These are phyloP conservation scores for Russula brevipes DNA, from an alignment of 768 basidiomycete genomes.

Conservation along the genomic window DNA sequence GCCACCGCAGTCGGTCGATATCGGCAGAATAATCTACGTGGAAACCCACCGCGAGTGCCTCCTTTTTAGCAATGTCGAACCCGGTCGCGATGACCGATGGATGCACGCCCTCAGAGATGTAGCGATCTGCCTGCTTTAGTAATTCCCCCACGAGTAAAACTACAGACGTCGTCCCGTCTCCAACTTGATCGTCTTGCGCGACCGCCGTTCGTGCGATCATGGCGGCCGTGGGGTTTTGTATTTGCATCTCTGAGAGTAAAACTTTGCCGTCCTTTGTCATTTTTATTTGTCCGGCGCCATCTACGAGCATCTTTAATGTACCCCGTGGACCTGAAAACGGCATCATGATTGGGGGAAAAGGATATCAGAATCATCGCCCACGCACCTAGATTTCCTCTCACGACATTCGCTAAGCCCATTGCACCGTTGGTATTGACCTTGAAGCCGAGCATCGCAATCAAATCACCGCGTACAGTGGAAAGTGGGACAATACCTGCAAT, in stretches of 20 bases:
- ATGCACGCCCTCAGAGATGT: slow-evolving; percentile 96
- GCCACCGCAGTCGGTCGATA: slow-evolving; percentile 25
- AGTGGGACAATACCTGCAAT: slow-evolving; percentile 61
- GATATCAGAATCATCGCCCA: slow-evolving; percentile 20
- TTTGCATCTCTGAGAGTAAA: slow-evolving; percentile 98
- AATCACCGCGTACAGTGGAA: slow-evolving; percentile 20
- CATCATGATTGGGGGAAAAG: slow-evolving; percentile 3
- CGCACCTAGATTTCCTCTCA: slow-evolving; percentile 92
- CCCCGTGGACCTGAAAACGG: slow-evolving; percentile 76
- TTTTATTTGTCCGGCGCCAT: slow-evolving; percentile 97
- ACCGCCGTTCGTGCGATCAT: slow-evolving; percentile 99
- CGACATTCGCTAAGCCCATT: slow-evolving; percentile 94
- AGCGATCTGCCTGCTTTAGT: slow-evolving; percentile 96
- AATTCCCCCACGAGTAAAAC: slow-evolving; percentile 94
- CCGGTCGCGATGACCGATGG: slow-evolving; percentile 94
- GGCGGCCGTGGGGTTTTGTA: slow-evolving; percentile 97
- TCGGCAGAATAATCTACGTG: slow-evolving; percentile 17
- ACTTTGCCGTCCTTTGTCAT: slow-evolving; percentile 99
- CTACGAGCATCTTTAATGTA: slow-evolving; percentile 98
- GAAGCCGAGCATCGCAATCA: slow-evolving; percentile 25
- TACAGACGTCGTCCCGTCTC: slow-evolving; percentile 97
- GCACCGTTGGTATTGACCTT: slow-evolving; percentile 92
- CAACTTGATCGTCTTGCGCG: slow-evolving; percentile 98
- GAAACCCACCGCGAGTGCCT: slow-evolving; percentile 69
- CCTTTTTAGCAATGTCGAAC: slow-evolving; percentile 97